Evolutionary conservation across 2,329 filamentous ascomycete species (phyloP), one percentile per base, ranked within the genome.

Genomic region (Fusarium solani-melongenae): DNA sequence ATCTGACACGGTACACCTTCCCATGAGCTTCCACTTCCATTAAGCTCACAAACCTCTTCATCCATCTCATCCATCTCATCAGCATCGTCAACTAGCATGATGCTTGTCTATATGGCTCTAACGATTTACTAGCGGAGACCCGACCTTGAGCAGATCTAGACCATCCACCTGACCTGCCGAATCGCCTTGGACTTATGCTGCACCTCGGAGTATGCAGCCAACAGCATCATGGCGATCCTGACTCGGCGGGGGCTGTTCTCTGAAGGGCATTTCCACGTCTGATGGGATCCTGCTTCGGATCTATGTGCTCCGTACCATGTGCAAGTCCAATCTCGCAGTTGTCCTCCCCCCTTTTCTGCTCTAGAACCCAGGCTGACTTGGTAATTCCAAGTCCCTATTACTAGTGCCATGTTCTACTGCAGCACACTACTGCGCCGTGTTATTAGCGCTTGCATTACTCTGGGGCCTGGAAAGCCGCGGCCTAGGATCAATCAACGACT

Each of bases 341-440:
- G 46, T 53, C 55, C 55, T 53, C 76, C 72, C 76, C 71, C 41
- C 14, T 71, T 74, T 76, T 73, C 58, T 62, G 24, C 55, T 64
- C 58, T 24, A 49, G 44, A 64, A 44, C 59, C 24, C 9, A 55
- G 61, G 49, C 55, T 60, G 44, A 53, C 38, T 63, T 74, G 62
- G 41, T 66, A 67, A 70, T 71, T 64, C 69, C 62, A 70, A 72
- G 69, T 61, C 63, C 55, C 55, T 59, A 70, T 70, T 68, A 12
- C 46, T 53, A 69, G 66, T 65, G 67, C 62, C 57, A 59, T 66
- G 44, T 64, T 61, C 56, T 66, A 61, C 56, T 76, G 73, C 73
- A 78, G 73, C 64, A 57, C 74, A 66, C 76, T 77, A 78, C 76
- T 78, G 76, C 76, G 76, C 29, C 39, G 58, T 60, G 33, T 61